Evolutionary conservation across 2,329 filamentous ascomycete species (phyloP).

Genomic region (Cercospora sesami): DNA sequence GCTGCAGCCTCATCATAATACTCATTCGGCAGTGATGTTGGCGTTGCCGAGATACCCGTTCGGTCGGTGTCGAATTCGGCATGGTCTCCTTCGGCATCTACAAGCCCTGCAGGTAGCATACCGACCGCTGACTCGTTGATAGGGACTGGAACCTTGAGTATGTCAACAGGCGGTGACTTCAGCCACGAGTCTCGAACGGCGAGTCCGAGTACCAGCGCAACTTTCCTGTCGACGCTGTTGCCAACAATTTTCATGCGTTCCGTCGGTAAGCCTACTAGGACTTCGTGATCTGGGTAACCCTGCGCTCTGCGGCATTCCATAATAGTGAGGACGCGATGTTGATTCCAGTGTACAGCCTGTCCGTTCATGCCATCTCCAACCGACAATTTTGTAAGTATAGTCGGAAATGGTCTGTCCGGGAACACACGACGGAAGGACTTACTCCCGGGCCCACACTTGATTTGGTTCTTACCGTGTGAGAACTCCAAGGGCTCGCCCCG

Average conservation of each 20-base stretch:
- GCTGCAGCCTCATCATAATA: constrained; percentile 5
- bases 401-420: constrained; percentile 58
- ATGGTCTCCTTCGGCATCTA: not conserved
- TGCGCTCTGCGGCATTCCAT: constrained; percentile 70
- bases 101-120: constrained; percentile 10
- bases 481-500: constrained; percentile 34
- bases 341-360: constrained; percentile 62
- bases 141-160: not conserved
- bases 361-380: constrained; percentile 60
- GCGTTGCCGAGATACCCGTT: not conserved
- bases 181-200: constrained; percentile 60
- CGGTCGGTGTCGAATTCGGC: not conserved
- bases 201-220: constrained; percentile 66
- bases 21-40: not conserved
- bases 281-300: constrained; percentile 68
- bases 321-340: constrained; percentile 62
- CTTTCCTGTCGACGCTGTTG: constrained; percentile 71
- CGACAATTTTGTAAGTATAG: constrained; percentile 58
- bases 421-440: constrained; percentile 55
- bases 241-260: constrained; percentile 69
- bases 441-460: constrained; percentile 22
- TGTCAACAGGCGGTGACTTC: constrained; percentile 9
- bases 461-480: constrained; percentile 20
- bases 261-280: constrained; percentile 59
- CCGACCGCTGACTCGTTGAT: constrained; percentile 8